These are phyloP conservation scores for Cercospora sp. DNA, from an alignment of 2,329 filamentous ascomycete genomes.

Conservation along the genomic window DNA sequence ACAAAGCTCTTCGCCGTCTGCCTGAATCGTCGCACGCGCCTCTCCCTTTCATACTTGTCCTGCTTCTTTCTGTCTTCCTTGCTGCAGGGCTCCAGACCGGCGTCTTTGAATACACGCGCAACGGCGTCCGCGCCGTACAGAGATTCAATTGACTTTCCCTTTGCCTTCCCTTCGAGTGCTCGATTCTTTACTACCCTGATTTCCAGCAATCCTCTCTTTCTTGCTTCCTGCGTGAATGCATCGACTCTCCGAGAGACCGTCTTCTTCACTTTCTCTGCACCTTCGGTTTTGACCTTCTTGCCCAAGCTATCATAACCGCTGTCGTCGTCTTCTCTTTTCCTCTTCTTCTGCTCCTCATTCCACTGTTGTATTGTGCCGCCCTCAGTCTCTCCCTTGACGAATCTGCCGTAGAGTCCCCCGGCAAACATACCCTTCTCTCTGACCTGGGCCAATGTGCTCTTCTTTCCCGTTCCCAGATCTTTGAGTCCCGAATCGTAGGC, in stretches of 20 bases:
- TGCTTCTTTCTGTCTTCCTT: conserved; percentile 7
- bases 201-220: conserved; percentile 11
- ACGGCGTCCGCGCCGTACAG: conserved; percentile 17
- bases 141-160: not conserved
- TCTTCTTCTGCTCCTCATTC: conserved; percentile 22
- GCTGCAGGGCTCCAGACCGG: not conserved
- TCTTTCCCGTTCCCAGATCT: conserved; percentile 65
- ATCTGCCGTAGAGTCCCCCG: conserved; percentile 74
- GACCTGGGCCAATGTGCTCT: conserved; percentile 53
- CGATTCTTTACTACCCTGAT: conserved; percentile 4
- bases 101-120: conserved; percentile 10
- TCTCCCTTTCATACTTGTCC: conserved; percentile 23
- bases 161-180: conserved; percentile 11
- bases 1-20: conserved; percentile 22
- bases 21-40: conserved; percentile 24
- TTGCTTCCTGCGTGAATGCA: conserved; percentile 16
- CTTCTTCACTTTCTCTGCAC: conserved; percentile 9
- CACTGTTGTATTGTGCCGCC: conserved; percentile 62
- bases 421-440: conserved; percentile 49
- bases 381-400: conserved; percentile 78
- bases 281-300: conserved; percentile 20
- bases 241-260: conserved; percentile 2
- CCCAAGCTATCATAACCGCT: conserved; percentile 20
- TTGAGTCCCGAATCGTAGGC: conserved; percentile 91
- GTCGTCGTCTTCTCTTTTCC: conserved; percentile 9